phyloP scores from a whole-genome alignment of 73 alveolate species.

The Uronychia setigera region DNA sequence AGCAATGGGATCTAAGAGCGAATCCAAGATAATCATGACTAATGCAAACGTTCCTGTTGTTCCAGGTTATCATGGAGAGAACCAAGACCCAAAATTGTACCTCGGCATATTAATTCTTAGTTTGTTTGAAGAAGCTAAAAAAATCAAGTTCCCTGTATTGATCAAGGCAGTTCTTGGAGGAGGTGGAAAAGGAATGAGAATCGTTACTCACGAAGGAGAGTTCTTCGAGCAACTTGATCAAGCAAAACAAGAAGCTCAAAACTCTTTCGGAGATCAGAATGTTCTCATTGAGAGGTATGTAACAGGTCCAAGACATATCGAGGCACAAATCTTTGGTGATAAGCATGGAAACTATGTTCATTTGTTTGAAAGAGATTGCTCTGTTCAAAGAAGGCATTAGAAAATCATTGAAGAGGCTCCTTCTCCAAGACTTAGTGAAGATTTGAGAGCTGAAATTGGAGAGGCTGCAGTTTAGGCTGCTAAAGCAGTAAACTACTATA shows the following conservation, averaged over 20 bases:
- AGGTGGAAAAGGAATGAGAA: slow-evolving; percentile 95
- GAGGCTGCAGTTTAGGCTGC: slow-evolving; percentile 76
- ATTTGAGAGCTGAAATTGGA: slow-evolving; percentile 72
- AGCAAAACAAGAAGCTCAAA: slow-evolving; percentile 70
- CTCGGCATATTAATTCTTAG: neutral
- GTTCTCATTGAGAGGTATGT: slow-evolving; percentile 90
- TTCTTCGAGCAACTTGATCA: slow-evolving; percentile 51
- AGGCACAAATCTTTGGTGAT: slow-evolving; percentile 92
- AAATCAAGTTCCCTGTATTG: slow-evolving; percentile 91
- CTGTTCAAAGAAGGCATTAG: slow-evolving; percentile 94
- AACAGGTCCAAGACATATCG: slow-evolving; percentile 75
- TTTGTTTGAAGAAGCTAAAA: slow-evolving; percentile 66
- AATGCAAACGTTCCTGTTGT: slow-evolving; percentile 74
- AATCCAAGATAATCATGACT: slow-evolving; percentile 81
- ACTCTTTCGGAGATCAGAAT: slow-evolving; percentile 81
- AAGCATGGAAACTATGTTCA: slow-evolving; percentile 93
- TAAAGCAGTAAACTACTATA: slow-evolving; percentile 83
- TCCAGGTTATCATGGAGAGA: slow-evolving; percentile 68
- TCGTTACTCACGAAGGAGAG: slow-evolving; percentile 37
- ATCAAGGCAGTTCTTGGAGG: slow-evolving; percentile 94
- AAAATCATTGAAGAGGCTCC: slow-evolving; percentile 96
- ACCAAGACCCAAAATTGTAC: slow-evolving; percentile 54
- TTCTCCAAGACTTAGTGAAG: slow-evolving; percentile 51
- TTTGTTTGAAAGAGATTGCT: slow-evolving; percentile 95
- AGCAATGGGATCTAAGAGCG: slow-evolving; percentile 87